phyloP scores from a whole-genome alignment of 352 stramenopile genomes.

The Pythium myriotylum region DNA sequence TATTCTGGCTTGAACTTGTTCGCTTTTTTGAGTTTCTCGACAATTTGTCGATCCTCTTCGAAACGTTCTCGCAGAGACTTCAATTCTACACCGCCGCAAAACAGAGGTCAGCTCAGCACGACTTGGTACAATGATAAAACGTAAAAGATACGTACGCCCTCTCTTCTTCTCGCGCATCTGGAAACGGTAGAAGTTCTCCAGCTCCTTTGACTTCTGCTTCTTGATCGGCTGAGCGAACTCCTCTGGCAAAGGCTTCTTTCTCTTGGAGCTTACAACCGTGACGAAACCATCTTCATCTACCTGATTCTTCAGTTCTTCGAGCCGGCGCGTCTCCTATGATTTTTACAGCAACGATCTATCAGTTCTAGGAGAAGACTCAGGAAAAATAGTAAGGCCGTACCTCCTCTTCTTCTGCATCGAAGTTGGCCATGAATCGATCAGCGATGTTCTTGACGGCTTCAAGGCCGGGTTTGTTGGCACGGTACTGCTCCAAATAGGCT shows the following conservation, averaged over 20 bases:
- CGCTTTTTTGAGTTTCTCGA: slow-evolving; percentile 84
- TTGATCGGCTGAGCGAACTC: slow-evolving; percentile 60
- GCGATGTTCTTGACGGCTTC: slow-evolving; percentile 64
- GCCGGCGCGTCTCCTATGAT: slow-evolving; percentile 43
- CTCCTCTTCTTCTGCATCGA: slow-evolving; percentile 71
- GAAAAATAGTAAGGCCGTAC: slow-evolving; percentile 24
- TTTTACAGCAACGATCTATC: not conserved
- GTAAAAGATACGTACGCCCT: slow-evolving; percentile 65
- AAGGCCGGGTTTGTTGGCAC: slow-evolving; percentile 64
- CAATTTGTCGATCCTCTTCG: slow-evolving; percentile 74
- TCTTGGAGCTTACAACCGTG: slow-evolving; percentile 81
- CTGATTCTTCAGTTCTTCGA: slow-evolving; percentile 77
- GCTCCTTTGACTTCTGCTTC: slow-evolving; percentile 85
- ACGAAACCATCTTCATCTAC: slow-evolving; percentile 86
- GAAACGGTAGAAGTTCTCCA: slow-evolving; percentile 86
- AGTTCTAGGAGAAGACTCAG: not conserved
- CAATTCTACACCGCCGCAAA: slow-evolving; percentile 49
- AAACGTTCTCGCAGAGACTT: slow-evolving; percentile 84
- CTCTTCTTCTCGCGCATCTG: slow-evolving; percentile 87
- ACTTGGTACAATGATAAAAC: too few species aligned
- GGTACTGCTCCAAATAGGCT: slow-evolving; percentile 68
- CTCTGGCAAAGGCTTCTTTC: slow-evolving; percentile 40
- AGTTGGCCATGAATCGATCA: slow-evolving; percentile 77
- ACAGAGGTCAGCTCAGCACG: too few species aligned
- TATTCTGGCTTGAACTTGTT: slow-evolving; percentile 87